A percentile compares a stretch with the other conserved stretches of the same genome.
phyloP scores from a whole-genome alignment of 1,284 basidiomycete genomes.

The Malassezia arunalokei region DNA sequence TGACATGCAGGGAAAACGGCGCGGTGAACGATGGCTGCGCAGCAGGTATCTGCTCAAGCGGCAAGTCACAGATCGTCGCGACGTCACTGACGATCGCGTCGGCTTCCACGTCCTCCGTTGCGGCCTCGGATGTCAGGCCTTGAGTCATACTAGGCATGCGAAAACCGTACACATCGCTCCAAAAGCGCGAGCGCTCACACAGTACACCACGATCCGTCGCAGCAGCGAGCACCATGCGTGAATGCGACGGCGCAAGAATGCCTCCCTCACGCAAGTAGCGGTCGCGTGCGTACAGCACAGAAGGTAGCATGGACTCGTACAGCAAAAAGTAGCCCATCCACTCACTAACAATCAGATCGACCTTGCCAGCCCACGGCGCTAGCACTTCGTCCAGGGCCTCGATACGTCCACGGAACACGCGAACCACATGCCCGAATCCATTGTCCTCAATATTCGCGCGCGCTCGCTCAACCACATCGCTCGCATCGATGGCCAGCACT shows the following conservation, averaged over 20 bases:
- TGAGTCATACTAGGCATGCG: constrained; percentile 35
- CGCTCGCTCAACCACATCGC: constrained; percentile 71
- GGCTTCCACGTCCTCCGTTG: constrained; percentile 27
- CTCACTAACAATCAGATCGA: constrained; percentile 88
- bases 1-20: constrained; percentile 22
- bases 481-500: constrained; percentile 88
- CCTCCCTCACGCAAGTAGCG: constrained; percentile 62
- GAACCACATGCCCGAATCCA: constrained; percentile 60
- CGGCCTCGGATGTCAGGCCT: constrained; percentile 37
- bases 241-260: constrained; percentile 84
- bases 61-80: constrained; percentile 30
- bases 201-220: constrained; percentile 62
- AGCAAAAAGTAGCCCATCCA: constrained; percentile 67
- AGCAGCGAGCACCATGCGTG: constrained; percentile 67
- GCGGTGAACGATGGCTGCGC: constrained; percentile 44
- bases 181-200: constrained; percentile 73
- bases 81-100: constrained; percentile 24
- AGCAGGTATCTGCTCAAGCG: constrained; percentile 23
- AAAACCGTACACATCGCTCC: constrained; percentile 74
- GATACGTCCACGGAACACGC: constrained; percentile 73
- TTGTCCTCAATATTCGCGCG: constrained; percentile 68
- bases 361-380: constrained; percentile 56
- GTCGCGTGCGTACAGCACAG: constrained; percentile 74
- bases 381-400: constrained; percentile 65
- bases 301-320: constrained; percentile 96